Evolutionary conservation across 2,329 filamentous ascomycete species (phyloP), one percentile per base, ranked within the genome.

Genomic region (Malbranchea cinnamomea): DNA sequence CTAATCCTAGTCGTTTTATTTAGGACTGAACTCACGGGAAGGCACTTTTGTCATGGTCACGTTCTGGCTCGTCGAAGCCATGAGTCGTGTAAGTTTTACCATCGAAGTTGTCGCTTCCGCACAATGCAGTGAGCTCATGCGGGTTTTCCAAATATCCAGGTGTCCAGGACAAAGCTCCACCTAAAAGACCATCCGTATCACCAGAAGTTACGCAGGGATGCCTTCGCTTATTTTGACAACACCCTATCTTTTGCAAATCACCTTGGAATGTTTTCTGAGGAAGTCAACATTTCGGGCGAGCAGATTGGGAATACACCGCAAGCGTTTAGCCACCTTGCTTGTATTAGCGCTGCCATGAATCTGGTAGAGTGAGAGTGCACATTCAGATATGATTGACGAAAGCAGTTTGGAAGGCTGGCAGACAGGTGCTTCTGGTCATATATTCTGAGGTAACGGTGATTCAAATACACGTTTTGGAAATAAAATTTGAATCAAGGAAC

Each of bases 11-110:
- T 28, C 15, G 19, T 33, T 27, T 37, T 36, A 13, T 30, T 33
- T 40, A 78, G 75, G 77, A 17, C 75, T 84, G 6, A 76, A 77
- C 21, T 78, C 78, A 11, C 63, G 67, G 30, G 78, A 84, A 53
- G 79, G 79, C 13, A 77, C 78, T 12, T 84, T 84, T 47, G 74
- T 68, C 45, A 83, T 84, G 77, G 82, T 78, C 46, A 84, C 78
- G 1, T 84, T 84, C 49, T 84, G 79, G 79, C 68, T 83, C 0
- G 76, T 84, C 8, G 79, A 84, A 53, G 77, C 78, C 14, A 65
- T 84, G 54, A 80, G 77, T 17, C 65, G 78, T 18, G 77, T 77
- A 40, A 58, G 67, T 41, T 57, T 63, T 27, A 22, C 26, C n/a
- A n/a, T n/a, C n/a, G n/a, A n/a, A n/a, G n/a, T n/a, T n/a, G n/a